Base-by-base conservation (phyloP, 108 stramenopile species). In the Tribonema minus region DNA sequence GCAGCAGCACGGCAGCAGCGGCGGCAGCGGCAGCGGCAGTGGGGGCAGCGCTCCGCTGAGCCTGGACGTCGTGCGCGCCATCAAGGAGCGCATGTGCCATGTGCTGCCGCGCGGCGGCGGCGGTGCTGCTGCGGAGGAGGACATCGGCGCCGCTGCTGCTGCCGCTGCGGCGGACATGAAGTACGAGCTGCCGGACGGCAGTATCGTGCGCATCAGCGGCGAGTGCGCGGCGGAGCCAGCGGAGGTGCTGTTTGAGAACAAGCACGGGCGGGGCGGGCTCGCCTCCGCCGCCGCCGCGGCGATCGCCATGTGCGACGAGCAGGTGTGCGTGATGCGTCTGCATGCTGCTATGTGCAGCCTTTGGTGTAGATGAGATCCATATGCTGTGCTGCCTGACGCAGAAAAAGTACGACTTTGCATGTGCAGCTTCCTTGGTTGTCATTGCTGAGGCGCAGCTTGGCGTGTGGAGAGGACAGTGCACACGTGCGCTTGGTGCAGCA, bases 151-250 rank as follows among this genome's bases (percentile, higher is more conserved):
- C 20, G 46, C 46, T 54, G 46, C 46, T 15, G 46, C 15, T 20
- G 20, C 46, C 9, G 46, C 46, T 15, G 46, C 46, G 9, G 46
- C 46, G 46, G 76, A 74, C 9, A 35, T 32, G n/a, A 74, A 79
- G 69, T 82, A 82, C 61, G 82, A 78, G 40, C 81, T 85, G 33
- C 85, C 85, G 20, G 85, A 86, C 64, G 85, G 85, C 25, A 82
- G 38, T 25, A 77, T 71, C 3, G 36, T 86, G 7, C 37, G 23
- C 7, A 63, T 86, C 1, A 58, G 61, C 68, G 58, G 40, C 37
- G 46, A 37, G 31, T 60, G 62, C 70, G 46, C 58, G 35, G 40
- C 74, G 34, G 15, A 35, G 2, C 66, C 82, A 34, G 69, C 70
- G 1, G 84, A 79, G 37, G 38, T 77, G 31, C 63, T 65, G 46